Evolutionary conservation across 2,329 filamentous ascomycete species (phyloP), one percentile per base, ranked within the genome.

Genomic region (Colletotrichum musae): DNA sequence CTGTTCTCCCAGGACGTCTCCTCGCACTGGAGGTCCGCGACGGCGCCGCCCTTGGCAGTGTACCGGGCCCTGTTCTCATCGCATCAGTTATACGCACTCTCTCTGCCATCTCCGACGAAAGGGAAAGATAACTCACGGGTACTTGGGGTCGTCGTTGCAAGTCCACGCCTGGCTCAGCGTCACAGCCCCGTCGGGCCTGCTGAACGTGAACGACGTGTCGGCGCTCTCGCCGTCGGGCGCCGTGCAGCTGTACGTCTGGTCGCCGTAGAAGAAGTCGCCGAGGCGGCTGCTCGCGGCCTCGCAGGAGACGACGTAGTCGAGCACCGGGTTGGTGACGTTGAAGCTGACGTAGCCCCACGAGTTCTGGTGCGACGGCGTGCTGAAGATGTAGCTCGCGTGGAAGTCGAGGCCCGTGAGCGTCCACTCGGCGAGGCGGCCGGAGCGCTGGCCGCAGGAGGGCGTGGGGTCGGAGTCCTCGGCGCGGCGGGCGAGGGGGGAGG

Each of bases 321-420:
- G 72, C 39, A 79, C 83, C 15, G 81, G 78, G 80, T 87, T 87
- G 62, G 76, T 73, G n/a, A 88, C 77, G 70, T 82, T 84, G 78
- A 88, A 88, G 74, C 78, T 79, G 70, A 84, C 81, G 68, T 80
- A 79, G 57, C 85, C 86, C 76, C 77, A 81, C 2, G 81, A 81
- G 75, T 83, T 84, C 71, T 87, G 84, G 77, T 88, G 86, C 4
- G 86, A 79, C 0, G 86, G 86, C 2, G 84, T 87, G 16, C 79
- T 80, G 79, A 86, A 87, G 74, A 79, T 76, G 75, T 84, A 86
- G 12, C 78, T 81, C n/a, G 82, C 81, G 75, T 85, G 81, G 79
- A 80, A 88, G 75, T 83, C 80, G 68, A 88, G 85, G 75, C 78
- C 74, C 53, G 78, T 72, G 51, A 87, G 72, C 1, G 74, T 76